Conservation (phyloP, 495 filamentous ascomycete species). For the Alectoria sarmentosa region DNA sequence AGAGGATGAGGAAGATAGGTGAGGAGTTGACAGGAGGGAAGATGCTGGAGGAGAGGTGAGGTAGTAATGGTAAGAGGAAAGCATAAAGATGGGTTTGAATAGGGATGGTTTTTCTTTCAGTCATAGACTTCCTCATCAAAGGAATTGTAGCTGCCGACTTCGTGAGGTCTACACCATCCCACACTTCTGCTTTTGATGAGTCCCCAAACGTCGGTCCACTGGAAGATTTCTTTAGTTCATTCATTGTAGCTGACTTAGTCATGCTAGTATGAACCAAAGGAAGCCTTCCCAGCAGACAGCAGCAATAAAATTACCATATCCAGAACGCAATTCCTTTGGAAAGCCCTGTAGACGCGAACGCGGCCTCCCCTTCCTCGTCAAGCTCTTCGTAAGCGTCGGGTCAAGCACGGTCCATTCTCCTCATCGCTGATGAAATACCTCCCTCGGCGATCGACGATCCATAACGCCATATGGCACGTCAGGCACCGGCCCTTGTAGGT, state of each 20-base stretch:
- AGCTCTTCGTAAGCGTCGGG: not conserved
- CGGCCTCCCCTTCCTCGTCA: not conserved
- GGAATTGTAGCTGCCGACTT: not conserved
- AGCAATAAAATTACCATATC: no score
- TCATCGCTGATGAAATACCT: not conserved
- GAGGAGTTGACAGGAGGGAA: conserved; percentile 66
- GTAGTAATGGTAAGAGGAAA: not conserved
- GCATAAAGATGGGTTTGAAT: not conserved
- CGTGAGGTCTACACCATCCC: not conserved
- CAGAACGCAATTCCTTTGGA: not conserved
- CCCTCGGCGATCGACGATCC: no score
- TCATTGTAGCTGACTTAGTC: not conserved
- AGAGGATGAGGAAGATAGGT: conserved; percentile 56
- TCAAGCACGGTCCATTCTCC: not conserved
- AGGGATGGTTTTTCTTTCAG: not conserved
- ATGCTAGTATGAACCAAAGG: not conserved
- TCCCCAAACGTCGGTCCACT: not conserved
- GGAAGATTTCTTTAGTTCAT: no score
- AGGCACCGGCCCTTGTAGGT: no score
- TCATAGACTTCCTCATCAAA: not conserved
- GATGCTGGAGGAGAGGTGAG: conserved; percentile 35
- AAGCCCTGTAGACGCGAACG: not conserved
- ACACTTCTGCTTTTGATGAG: not conserved
- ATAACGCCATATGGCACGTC: no score
- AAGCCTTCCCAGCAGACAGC: not conserved